Base-by-base conservation (phyloP, 352 stramenopile genomes). In the Globisporangium polare region DNA sequence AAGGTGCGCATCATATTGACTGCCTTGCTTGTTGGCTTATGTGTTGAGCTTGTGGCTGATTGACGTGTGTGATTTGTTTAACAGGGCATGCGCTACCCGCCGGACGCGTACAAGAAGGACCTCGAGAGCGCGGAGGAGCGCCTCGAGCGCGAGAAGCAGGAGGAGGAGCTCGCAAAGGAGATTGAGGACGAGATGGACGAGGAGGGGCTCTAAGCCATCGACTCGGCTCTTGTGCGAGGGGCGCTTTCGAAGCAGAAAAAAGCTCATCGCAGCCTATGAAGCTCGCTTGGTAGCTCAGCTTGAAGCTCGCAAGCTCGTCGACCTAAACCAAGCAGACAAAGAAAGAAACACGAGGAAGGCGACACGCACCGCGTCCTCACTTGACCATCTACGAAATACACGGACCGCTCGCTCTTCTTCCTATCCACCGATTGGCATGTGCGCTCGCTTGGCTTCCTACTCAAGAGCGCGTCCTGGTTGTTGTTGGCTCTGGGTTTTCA, bases 81-180 rank as follows among this genome's bases (percentile, higher is more conserved):
- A 13, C 63, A 88, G 78, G 83, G 80, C 18, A 99, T 99, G 95
- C 85, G 94, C 49, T 99, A 99, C 75, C 96, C 97, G 20, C 89
- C 93, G 35, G 96, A 99, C 81, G 96, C 94, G 13, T 98, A 99
- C 79, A 99, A 99, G 82, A 98, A 98, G 69, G 92, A 98, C 59
- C 72, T 98, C 29, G 94, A 98, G 69, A 94, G 83, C 35, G 85
- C 83, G 2, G 85, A 96, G 47, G 96, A 98, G 71, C 75, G 90
- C 24, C 82, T 96, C 4, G 93, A 97, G 71, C 87, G 94, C 35
- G 90, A 98, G 59, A 97, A 95, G 70, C 90, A 97, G 63, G 79
- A 96, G 46, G 90, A 97, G 71, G 95, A 98, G 71, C 88, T 98
- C 27, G 95, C 94, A 47, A 97, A 98, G 73, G 96, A 99, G 78